Percentiles rank a stretch among this genome's conserved stretches.
These are phyloP conservation scores for Suillus paluster DNA, from an alignment of 768 basidiomycete species.

Conservation along the genomic window DNA sequence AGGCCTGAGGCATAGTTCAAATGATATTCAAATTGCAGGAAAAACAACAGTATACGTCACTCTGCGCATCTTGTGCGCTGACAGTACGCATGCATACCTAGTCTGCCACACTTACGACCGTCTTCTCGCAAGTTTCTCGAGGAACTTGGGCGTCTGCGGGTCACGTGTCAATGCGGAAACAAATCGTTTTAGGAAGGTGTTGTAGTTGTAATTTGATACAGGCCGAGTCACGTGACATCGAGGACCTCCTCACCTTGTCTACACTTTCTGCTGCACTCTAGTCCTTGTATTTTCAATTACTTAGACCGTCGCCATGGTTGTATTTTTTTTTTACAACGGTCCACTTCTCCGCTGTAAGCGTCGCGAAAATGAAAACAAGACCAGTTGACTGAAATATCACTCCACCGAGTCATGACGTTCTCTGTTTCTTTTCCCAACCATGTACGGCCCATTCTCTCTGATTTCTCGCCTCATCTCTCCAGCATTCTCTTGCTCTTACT, in stretches of 20 bases:
- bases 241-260: neutral
- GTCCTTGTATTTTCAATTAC: conserved; percentile 3
- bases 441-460: conserved; percentile 15
- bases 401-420: conserved; percentile 7
- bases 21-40: too few species aligned
- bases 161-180: neutral
- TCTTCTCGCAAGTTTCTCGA: too few species aligned
- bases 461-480: conserved; percentile 22
- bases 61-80: neutral
- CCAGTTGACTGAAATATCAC: conserved; percentile 19
- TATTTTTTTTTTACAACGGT: neutral
- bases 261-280: neutral
- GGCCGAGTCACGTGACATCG: too few species aligned
- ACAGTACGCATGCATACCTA: too few species aligned
- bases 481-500: neutral
- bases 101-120: too few species aligned
- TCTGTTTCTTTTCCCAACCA: conserved; percentile 1
- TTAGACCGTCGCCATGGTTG: neutral
- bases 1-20: too few species aligned
- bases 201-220: conserved; percentile 1
- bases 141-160: too few species aligned
- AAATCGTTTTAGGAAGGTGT: neutral
- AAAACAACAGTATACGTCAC: neutral
- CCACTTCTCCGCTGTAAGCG: neutral
- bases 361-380: conserved; percentile 21